Conservation (phyloP, 352 stramenopile species). For the Sclerospora graminicola region DNA sequence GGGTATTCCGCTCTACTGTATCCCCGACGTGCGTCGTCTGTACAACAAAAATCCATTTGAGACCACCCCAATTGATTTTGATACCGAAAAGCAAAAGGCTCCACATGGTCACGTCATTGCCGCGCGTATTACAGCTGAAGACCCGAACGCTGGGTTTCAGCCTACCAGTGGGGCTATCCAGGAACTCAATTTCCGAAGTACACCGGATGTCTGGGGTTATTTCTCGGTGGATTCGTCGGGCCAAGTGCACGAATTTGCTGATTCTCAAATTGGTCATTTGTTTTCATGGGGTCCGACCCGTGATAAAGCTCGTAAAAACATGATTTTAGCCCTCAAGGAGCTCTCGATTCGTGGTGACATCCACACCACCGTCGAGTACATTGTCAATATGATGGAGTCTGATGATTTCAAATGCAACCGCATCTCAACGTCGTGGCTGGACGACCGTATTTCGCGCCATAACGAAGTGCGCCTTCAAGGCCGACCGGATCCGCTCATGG, state of each 20-base stretch:
- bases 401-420: slow-evolving; percentile 98
- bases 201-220: slow-evolving; percentile 99
- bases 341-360: slow-evolving; percentile 99
- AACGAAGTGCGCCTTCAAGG: slow-evolving; percentile 83
- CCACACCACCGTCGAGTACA: slow-evolving; percentile 99
- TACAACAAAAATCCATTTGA: slow-evolving; percentile 94
- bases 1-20: slow-evolving; percentile 98
- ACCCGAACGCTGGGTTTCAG: slow-evolving; percentile 99
- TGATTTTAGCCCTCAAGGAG: slow-evolving; percentile 98
- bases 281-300: slow-evolving; percentile 95
- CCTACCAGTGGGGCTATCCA: slow-evolving; percentile 95
- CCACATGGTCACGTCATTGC: slow-evolving; percentile 96
- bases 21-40: slow-evolving; percentile 96
- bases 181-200: slow-evolving; percentile 99
- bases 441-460: slow-evolving; percentile 93
- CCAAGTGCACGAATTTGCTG: slow-evolving; percentile 99
- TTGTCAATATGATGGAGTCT: slow-evolving; percentile 98
- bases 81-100: slow-evolving; percentile 64
- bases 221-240: slow-evolving; percentile 99
- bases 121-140: slow-evolving; percentile 98
- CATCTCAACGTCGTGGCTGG: slow-evolving; percentile 99
- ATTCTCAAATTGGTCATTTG: slow-evolving; percentile 99
- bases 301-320: slow-evolving; percentile 96
- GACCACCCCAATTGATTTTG: slow-evolving; percentile 94
- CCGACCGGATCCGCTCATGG: slow-evolving; percentile 72